Evolutionary conservation across 371 early-diverging fungal genomes (phyloP).

Genomic region (Fennellomyces sp.): DNA sequence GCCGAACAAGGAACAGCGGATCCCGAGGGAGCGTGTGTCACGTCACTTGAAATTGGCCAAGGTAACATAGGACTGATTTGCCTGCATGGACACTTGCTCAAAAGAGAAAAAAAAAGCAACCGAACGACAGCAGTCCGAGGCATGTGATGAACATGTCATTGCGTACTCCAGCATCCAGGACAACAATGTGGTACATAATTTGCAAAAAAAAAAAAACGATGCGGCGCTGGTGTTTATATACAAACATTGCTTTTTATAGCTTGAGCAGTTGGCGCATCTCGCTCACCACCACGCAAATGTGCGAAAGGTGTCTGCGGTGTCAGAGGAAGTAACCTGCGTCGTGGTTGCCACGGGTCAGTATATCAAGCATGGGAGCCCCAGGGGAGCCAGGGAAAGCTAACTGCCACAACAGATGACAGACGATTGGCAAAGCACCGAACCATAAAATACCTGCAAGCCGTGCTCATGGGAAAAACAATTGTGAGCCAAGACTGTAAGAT

Average conservation of each 20-base stretch:
- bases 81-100: neutral
- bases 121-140: neutral
- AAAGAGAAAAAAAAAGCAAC: neutral
- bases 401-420: neutral
- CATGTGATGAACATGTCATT: neutral
- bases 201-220: neutral
- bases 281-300: neutral
- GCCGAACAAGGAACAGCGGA: too few relatives aligned
- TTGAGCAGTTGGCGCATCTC: too few relatives aligned
- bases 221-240: neutral
- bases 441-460: neutral
- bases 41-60: constrained; percentile 16
- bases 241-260: neutral
- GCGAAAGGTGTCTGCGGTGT: neutral
- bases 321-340: neutral
- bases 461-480: neutral
- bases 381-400: too few relatives aligned
- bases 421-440: neutral
- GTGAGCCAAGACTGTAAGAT: constrained; percentile 3
- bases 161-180: neutral
- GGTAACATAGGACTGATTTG: constrained; percentile 2
- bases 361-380: too few relatives aligned
- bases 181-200: neutral
- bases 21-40: constrained; percentile 12
- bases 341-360: neutral